A percentile compares a stretch with the other conserved stretches of the same genome.
Evolutionary conservation across 257 asterid genomes (phyloP).

Genomic region (Salvia hispanica): DNA sequence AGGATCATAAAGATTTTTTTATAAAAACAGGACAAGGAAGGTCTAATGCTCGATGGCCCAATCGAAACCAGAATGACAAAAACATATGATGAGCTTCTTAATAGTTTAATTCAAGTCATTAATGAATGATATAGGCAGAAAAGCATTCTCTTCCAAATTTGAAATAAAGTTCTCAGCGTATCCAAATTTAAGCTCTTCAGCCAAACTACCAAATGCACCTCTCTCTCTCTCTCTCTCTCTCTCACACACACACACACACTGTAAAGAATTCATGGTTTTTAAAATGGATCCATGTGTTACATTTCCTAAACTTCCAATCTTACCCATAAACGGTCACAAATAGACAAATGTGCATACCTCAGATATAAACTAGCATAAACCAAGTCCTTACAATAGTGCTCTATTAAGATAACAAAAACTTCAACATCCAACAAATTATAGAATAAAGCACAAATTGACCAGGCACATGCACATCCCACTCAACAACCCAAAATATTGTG

Average conservation of each 20-base stretch:
- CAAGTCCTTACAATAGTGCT: not conserved
- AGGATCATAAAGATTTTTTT: too few relatives aligned
- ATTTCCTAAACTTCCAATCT: too few relatives aligned
- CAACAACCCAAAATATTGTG: not conserved
- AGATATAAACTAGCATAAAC: not conserved
- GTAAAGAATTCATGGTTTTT: not conserved
- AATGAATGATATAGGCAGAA: constrained; percentile 5
- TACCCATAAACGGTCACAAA: too few relatives aligned
- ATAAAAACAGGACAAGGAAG: too few relatives aligned
- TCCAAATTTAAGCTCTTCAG: too few relatives aligned
- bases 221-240: not conserved
- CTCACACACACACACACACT: not conserved
- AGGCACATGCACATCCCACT: not conserved
- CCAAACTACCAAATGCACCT: not conserved
- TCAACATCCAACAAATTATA: not conserved
- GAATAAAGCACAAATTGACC: not conserved
- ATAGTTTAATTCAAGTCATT: not conserved
- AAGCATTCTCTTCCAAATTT: not conserved
- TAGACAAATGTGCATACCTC: too few relatives aligned
- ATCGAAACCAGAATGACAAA: too few relatives aligned
- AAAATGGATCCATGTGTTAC: not conserved
- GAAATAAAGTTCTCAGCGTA: not conserved
- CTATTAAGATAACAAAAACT: not conserved
- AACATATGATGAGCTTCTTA: not conserved
- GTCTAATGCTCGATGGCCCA: too few relatives aligned